Percentiles rank a stretch among this genome's conserved stretches.
phyloP scores from a whole-genome alignment of 2,329 filamentous ascomycete genomes.

The Fusarium sp. region DNA sequence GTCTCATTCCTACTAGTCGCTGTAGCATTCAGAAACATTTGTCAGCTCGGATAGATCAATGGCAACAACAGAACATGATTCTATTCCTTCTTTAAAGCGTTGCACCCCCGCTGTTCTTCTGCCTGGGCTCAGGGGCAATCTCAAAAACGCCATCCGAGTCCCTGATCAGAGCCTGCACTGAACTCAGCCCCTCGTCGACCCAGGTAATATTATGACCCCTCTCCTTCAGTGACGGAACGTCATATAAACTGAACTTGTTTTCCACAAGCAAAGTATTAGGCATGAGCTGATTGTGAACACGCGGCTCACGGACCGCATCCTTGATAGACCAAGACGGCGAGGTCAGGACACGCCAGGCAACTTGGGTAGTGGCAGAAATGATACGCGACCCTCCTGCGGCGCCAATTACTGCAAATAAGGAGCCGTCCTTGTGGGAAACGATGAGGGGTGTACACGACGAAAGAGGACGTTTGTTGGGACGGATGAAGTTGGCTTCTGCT shows the following conservation, averaged over 20 bases:
- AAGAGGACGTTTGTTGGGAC: conserved; percentile 82
- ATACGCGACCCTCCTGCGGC: conserved; percentile 86
- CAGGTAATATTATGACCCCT: conserved; percentile 79
- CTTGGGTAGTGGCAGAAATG: conserved; percentile 81
- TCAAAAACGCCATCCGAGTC: conserved; percentile 76
- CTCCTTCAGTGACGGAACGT: conserved; percentile 70
- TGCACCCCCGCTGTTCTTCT: conserved; percentile 75
- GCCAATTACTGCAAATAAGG: conserved; percentile 75
- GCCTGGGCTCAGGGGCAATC: conserved; percentile 80
- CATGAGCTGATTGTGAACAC: conserved; percentile 85
- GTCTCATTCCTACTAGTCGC: background rate
- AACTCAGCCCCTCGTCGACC: conserved; percentile 71
- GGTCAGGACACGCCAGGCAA: conserved; percentile 74
- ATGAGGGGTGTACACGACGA: conserved; percentile 86
- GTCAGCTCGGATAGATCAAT: background rate
- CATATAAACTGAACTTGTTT: conserved; percentile 70
- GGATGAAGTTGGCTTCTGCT: conserved; percentile 82
- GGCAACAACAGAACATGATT: background rate
- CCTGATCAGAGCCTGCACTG: conserved; percentile 71
- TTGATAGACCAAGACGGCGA: conserved; percentile 69
- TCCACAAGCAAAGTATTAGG: conserved; percentile 78
- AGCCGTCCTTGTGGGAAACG: conserved; percentile 70
- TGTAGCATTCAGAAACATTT: background rate
- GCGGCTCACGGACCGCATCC: conserved; percentile 72
- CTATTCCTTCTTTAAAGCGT: conserved; percentile 49